Evolutionary conservation across 441 rosid species (phyloP).

Genomic region (Geranium incanum): DNA sequence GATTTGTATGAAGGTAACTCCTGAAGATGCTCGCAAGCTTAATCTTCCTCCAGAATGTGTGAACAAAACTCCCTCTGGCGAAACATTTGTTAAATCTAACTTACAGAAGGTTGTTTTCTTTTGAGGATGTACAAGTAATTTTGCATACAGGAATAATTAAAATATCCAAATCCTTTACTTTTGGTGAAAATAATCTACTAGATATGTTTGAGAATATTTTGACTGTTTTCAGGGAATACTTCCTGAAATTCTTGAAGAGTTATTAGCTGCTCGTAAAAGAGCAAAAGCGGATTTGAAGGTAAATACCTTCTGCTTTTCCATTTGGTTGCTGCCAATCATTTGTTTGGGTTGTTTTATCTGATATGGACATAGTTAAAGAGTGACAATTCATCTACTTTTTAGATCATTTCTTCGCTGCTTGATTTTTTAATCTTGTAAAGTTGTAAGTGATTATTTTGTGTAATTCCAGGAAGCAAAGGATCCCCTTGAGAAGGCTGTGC

Average conservation of each 20-base stretch:
- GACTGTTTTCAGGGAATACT: slow-evolving; percentile 70
- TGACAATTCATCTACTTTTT: neutral
- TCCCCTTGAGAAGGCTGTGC: slow-evolving; percentile 93
- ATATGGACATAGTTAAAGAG: neutral
- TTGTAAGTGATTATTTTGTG: slow-evolving; percentile 19
- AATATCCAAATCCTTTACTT: neutral
- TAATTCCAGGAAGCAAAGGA: slow-evolving; percentile 79
- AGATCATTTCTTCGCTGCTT: slow-evolving; percentile 12
- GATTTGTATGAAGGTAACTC: slow-evolving; percentile 53
- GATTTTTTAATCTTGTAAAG: slow-evolving; percentile 7
- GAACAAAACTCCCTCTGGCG: slow-evolving; percentile 89
- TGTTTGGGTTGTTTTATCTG: slow-evolving; percentile 13
- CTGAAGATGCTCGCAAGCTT: slow-evolving; percentile 80
- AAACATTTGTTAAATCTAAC: slow-evolving; percentile 79
- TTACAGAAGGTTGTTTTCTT: slow-evolving; percentile 60
- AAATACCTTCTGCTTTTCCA: slow-evolving; percentile 11
- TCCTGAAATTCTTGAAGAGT: slow-evolving; percentile 98
- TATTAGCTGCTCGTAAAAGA: slow-evolving; percentile 83
- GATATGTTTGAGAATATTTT: neutral
- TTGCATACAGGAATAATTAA: neutral
- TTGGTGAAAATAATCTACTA: neutral
- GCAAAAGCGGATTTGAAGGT: slow-evolving; percentile 98
- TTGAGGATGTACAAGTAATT: neutral
- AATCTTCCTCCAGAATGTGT: slow-evolving; percentile 76
- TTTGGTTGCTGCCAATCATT: slow-evolving; percentile 14